Evolutionary conservation across 768 basidiomycete genomes (phyloP), one percentile per base, ranked within the genome.

Genomic region (Podaxis carcinomalis): DNA sequence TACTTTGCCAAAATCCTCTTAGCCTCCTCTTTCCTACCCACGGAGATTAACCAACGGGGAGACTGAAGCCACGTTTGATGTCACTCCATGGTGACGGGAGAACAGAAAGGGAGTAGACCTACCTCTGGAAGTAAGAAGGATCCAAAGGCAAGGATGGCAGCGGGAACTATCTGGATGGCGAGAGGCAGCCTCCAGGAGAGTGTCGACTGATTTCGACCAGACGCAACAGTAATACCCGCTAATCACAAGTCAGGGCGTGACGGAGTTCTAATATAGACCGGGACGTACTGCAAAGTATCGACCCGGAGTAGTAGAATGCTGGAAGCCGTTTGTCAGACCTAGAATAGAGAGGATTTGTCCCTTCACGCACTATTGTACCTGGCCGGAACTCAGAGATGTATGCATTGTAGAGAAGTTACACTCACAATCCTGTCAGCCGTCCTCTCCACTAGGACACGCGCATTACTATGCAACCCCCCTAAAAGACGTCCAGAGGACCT

Each of bases 31-130:
- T 78, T 77, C 5, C 78, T 74, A 14, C 80, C 81, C 44, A 78
- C 76, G 3, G 80, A 75, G 42, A 83, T 73, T 32, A 84, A 70
- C 83, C 83, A 86, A 36, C 83, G 78, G 51, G 83, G 83, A 40
- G 80, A 81, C 77, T 81, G 49, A 35, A 37, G 32, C 5, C 13
- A 39, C 21, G n/a, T 51, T 57, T n/a, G 14, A 14, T 16, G 14
- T 49, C 7, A 58, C 14, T 3, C 28, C 9, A 28, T 23, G 11
- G 51, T 21, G 25, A 25, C 16, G 7, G 35, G 37, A 42, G 6
- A 2, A 40, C 56, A 10, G 6, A 2, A 21, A 36, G 21, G 9
- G 9, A 62, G 39, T 4, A 13, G 32, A 55, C 55, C 57, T 37
- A 77, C 78, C 67, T 78, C 77, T 9, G 77, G 77, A 50, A 79